Evolutionary conservation across 2,329 filamentous ascomycete genomes (phyloP).

Genomic region (Fusarium austroafricanum): DNA sequence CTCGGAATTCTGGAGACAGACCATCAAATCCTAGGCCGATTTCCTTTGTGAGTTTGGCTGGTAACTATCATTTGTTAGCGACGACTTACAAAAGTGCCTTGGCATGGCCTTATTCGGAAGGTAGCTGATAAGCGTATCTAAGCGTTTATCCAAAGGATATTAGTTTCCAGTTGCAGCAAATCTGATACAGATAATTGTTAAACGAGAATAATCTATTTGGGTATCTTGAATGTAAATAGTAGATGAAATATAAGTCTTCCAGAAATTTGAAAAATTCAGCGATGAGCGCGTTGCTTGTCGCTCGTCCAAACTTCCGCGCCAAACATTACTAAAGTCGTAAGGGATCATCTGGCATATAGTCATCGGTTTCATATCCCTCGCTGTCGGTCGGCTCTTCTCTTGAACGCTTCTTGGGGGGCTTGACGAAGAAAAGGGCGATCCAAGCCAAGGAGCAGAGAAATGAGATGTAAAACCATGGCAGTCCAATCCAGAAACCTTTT

Average conservation of each 20-base stretch:
- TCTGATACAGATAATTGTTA: background rate
- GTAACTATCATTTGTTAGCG: background rate
- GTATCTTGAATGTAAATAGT: slow-evolving; percentile 11
- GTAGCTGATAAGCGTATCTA: slow-evolving; percentile 16
- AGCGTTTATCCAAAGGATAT: background rate
- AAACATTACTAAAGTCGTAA: slow-evolving; percentile 37
- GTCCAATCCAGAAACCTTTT: slow-evolving; percentile 52
- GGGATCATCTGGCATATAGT: slow-evolving; percentile 42
- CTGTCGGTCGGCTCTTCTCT: slow-evolving; percentile 25
- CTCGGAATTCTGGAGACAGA: background rate
- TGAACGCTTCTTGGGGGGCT: slow-evolving; percentile 46
- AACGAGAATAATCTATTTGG: slow-evolving; percentile 11
- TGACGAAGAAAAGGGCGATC: slow-evolving; percentile 49
- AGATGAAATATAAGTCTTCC: background rate
- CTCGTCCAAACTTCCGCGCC: background rate
- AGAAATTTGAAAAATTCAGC: background rate
- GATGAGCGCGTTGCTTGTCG: background rate
- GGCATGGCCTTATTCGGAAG: slow-evolving; percentile 35
- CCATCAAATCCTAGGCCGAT: background rate
- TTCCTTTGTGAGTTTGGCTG: slow-evolving; percentile 5
- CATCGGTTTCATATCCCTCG: slow-evolving; percentile 35
- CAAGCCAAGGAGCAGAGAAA: slow-evolving; percentile 47
- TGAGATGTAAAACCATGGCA: slow-evolving; percentile 56
- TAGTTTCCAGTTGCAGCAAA: background rate
- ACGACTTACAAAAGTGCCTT: slow-evolving; percentile 40